A percentile compares a stretch with the other conserved stretches of the same genome.
Evolutionary conservation across 1,139 yeast genomes (phyloP).

Genomic region (Candida sp.): DNA sequence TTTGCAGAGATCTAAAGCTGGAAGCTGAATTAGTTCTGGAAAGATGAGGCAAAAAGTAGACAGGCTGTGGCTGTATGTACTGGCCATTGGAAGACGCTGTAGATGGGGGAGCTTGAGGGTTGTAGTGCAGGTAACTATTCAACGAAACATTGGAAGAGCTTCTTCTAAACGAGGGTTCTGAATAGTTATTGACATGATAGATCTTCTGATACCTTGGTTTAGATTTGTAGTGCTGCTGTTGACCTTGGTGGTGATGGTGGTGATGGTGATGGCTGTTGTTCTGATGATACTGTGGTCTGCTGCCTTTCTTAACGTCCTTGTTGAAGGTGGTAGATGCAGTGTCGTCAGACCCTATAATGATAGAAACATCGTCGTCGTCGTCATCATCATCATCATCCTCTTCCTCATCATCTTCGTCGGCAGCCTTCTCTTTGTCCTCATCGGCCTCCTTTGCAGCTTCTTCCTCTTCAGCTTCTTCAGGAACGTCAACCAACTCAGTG

Average conservation of each 20-base stretch:
- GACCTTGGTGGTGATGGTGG: slow-evolving; percentile 13
- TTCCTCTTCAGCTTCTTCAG: slow-evolving; percentile 13
- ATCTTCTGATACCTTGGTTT: slow-evolving; percentile 14
- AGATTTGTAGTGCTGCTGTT: slow-evolving; percentile 15
- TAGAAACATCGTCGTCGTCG: slow-evolving; percentile 47
- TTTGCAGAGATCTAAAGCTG: slow-evolving; percentile 10
- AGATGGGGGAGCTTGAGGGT: slow-evolving; percentile 13
- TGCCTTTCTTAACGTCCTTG: not conserved
- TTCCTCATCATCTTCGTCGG: slow-evolving; percentile 20
- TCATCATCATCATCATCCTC: slow-evolving; percentile 33
- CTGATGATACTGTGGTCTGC: not conserved
- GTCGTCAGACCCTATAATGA: slow-evolving; percentile 46
- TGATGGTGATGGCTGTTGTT: not conserved
- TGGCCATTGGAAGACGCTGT: slow-evolving; percentile 11
- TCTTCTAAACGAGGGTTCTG: slow-evolving; percentile 23
- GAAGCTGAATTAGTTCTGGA: slow-evolving; percentile 13
- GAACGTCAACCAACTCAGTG: slow-evolving; percentile 29
- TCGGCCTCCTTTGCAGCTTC: slow-evolving; percentile 1
- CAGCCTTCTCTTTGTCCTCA: slow-evolving; percentile 16
- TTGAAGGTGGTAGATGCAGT: slow-evolving; percentile 27
- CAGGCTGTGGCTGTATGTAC: slow-evolving; percentile 22
- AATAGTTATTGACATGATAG: slow-evolving; percentile 18
- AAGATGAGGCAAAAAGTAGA: slow-evolving; percentile 15
- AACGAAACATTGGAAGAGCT: slow-evolving; percentile 31
- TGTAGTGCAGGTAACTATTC: slow-evolving; percentile 20